Conservation (phyloP, 176 grass and related monocot genomes). For the Pharus latifolius region DNA sequence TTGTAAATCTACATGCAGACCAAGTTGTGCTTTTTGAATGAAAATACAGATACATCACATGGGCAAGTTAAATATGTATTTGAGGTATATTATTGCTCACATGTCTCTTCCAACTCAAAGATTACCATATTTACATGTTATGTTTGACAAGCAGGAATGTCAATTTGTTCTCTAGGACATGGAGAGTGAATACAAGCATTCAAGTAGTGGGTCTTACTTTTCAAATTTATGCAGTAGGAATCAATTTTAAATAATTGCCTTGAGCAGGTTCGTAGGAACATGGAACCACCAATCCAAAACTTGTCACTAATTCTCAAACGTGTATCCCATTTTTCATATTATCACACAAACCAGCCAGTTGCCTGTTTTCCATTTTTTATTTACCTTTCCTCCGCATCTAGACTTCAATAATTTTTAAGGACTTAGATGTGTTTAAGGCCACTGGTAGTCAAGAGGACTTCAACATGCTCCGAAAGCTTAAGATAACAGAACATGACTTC, state of each 20-base stretch:
- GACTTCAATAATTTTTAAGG: neutral
- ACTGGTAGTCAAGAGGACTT: neutral
- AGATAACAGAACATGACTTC: neutral
- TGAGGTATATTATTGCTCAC: neutral
- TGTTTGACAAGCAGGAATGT: too few relatives aligned
- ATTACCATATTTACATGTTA: too few relatives aligned
- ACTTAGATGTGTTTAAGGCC: neutral
- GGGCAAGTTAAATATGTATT: neutral
- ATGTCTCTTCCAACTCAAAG: neutral
- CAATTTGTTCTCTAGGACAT: too few relatives aligned
- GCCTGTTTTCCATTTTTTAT: neutral
- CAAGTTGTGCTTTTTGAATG: neutral
- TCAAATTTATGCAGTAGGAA: neutral
- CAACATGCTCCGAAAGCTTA: neutral
- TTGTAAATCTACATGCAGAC: neutral
- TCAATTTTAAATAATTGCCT: neutral
- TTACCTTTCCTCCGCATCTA: neutral
- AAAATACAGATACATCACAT: neutral
- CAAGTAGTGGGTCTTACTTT: too few relatives aligned
- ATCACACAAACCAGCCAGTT: neutral
- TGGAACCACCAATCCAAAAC: neutral
- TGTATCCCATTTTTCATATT: too few relatives aligned
- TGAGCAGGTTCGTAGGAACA: neutral
- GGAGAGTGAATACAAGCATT: too few relatives aligned
- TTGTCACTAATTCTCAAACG: neutral